Percentiles rank a stretch among this genome's conserved stretches.
Evolutionary conservation across 345 rosid genomes (phyloP).

Genomic region (Citrus cavaleriei): DNA sequence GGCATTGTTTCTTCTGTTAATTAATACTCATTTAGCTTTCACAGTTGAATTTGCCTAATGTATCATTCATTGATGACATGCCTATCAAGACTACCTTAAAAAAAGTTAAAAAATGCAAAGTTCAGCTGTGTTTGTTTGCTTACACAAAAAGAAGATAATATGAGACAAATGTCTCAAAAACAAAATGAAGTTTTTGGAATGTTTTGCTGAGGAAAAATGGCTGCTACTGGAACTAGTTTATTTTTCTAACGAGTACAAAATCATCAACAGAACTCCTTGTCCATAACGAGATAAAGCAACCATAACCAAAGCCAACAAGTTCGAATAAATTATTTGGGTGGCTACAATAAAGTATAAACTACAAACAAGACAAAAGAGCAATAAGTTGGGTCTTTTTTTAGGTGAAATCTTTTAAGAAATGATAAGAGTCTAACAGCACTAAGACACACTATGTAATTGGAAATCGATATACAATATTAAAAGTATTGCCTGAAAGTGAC

Average conservation of each 20-base stretch:
- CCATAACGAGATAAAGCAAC: background rate
- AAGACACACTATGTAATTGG: conserved; percentile 20
- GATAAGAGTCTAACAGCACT: conserved; percentile 20
- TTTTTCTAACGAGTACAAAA: background rate
- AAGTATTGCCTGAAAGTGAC: conserved; percentile 47
- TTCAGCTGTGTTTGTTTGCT: background rate
- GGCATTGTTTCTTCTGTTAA: background rate
- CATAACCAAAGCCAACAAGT: background rate
- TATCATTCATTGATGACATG: background rate
- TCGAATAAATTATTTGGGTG: background rate
- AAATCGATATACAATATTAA: conserved; percentile 7
- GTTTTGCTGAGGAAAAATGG: background rate
- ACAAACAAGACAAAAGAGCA: background rate
- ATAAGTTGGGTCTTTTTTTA: conserved; percentile 2
- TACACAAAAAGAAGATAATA: background rate
- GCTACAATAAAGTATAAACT: background rate
- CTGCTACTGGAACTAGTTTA: background rate
- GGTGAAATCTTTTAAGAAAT: background rate
- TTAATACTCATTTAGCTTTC: background rate
- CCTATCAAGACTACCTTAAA: background rate
- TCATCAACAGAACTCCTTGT: background rate
- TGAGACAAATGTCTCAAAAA: background rate
- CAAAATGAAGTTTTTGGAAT: background rate
- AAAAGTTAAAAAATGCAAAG: background rate
- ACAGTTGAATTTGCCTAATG: background rate